Base-by-base conservation (phyloP, 164 flowering plant genomes). In the Stephania japonica region DNA sequence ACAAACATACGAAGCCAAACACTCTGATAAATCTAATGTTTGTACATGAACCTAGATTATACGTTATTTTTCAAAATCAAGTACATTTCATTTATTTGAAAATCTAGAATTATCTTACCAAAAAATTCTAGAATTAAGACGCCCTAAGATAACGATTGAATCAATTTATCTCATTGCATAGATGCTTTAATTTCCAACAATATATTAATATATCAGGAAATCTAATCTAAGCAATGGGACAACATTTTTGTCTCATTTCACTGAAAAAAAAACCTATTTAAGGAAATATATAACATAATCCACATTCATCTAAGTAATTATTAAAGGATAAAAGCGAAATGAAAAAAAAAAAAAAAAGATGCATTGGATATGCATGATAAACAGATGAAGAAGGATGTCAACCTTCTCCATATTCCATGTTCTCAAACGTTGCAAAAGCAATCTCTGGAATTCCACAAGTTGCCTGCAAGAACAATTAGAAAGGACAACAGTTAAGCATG, bases 321-420 rank as follows among this genome's bases (percentile, higher is more conserved):
- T 21, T 56, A n/a, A 56, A 56, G 63, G 63, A 56, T 56, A 19
- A 56, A n/a, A 56, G n/a, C 21, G 18, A 56, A 6, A 56, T 56
- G 18, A 18, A n/a, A 56, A 6, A 21, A 56, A 56, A 5, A 14
- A 53, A 53, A 53, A 43, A 43, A 10, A 43, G 47, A 44, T 44
- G 50, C 7, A 8, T 44, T 2, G 63, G 23, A 56, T 7, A 56
- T 56, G n/a, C 63, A 14, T 44, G 21, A 43, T 18, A n/a, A 32
- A 19, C 11, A 49, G n/a, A 50, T 27, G 68, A 50, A 76, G 73
- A 21, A 50, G 77, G 71, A 75, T 53, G 50, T 69, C 47, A 69
- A 92, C 97, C 97, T 90, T 90, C 97, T 75, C 96, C 99, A 76
- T 90, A 95, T 83, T 86, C 93, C 99, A 95, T 93, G 82, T 95